Base-by-base conservation (phyloP, 2,329 filamentous ascomycete genomes). In the Pyrenophora seminiperda region DNA sequence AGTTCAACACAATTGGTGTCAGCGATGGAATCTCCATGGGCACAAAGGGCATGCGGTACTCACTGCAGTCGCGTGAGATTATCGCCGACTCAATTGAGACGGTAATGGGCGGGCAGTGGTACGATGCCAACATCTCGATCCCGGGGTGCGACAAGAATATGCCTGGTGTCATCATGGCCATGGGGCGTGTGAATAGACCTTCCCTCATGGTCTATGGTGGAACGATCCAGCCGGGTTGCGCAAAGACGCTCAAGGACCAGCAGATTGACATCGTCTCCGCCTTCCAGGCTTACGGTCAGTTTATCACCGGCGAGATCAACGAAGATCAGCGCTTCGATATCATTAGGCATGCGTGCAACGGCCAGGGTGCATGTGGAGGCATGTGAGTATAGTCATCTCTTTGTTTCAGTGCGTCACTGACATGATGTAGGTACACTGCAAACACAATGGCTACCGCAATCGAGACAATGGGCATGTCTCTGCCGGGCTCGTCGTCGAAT, bases 141-240 rank as follows among this genome's bases (percentile, higher is more conserved):
- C 94, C 94, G 11, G 94, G 94, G 40, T 99, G 94, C 76, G 94
- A 99, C 83, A 99, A 99, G 85, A 99, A 99, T 79, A 97, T 99
- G 94, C 73, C 73, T n/a, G 77, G 78, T 70, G 78, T 81, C 39
- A 74, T 81, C 52, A 81, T 81, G 76, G 94, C 92, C 48, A 97
- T 97, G 90, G 93, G 91, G 30, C 85, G 94, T 63, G 86, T 97
- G 61, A 97, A 99, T 79, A 82, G 94, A 38, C 94, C 94, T 22
- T 91, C 90, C 65, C 81, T 99, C 71, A 99, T 99, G 94, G 90
- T 99, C 22, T 99, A 99, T 70, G 94, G 94, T 62, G 94, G 94
- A 40, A 91, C 90, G 33, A 99, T 97, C 73, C 87, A 89, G 72
- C 90, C 94, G 30, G 94, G 94, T 38, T 97, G 92, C 77, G 90